Evolutionary conservation across 169 alveolate species (phyloP), one percentile per base, ranked within the genome.

Genomic region (Toxoplasma gondii): DNA sequence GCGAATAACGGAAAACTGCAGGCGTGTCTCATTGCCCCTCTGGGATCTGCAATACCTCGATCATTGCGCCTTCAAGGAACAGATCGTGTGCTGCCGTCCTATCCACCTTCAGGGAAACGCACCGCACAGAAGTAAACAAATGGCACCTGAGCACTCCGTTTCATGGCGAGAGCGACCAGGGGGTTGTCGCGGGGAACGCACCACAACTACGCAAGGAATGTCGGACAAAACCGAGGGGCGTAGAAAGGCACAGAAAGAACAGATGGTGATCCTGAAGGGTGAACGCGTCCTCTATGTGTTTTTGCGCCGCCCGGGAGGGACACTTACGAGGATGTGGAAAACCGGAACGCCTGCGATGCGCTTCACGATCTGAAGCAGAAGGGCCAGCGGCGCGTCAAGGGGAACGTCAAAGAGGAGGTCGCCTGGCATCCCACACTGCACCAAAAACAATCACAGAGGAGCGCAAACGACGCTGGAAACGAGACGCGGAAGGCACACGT

Each of bases 351-450:
- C 43, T 34, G 84, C 84, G n/a, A 74, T 74, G 39, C 84, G 84
- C 27, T 36, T 31, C 27, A 36, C 84, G 84, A 36, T 36, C 43
- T 34, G 84, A 31, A 74, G 84, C 84, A 74, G 38, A n/a, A 31
- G 44, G 49, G 19, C n/a, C 45, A 74, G 84, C 43, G 84, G 44
- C 84, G 27, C 19, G 44, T 74, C 84, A 31, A 36, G 49, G 27
- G 84, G 84, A 17, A 74, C 84, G 27, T 74, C 45, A 19, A 74
- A 36, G 27, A 74, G 84, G 39, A 74, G 49, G 44, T 74, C 84
- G 39, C 84, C 84, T 10, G 84, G 84, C 43, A 74, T 34, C 27
- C 84, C 84, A n/a, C 84, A 74, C 84, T 74, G 84, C 19, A n/a
- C 70, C 16, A 24, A 58, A 58, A 58, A 16, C 16, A 24, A 16